Evolutionary conservation across 345 rosid genomes (phyloP).

Genomic region (Lepidium sativum): DNA sequence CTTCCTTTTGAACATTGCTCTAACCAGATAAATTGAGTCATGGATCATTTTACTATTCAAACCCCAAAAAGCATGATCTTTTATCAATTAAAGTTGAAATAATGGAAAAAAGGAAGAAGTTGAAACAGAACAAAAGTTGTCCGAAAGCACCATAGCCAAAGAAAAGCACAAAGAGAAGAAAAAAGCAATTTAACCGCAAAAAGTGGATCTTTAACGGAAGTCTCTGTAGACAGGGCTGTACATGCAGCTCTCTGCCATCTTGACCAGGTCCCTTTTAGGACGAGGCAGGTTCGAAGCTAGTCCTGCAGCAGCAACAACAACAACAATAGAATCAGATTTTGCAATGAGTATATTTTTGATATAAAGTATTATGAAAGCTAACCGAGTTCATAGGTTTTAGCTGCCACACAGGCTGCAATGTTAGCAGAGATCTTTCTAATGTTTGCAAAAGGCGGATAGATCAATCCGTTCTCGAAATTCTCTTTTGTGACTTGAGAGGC

Average conservation of each 20-base stretch:
- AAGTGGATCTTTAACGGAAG: slow-evolving; percentile 49
- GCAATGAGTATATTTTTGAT: background rate
- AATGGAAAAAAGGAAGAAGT: background rate
- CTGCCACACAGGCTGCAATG: slow-evolving; percentile 86
- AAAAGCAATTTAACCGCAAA: background rate
- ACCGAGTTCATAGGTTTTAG: slow-evolving; percentile 89
- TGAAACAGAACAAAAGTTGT: background rate
- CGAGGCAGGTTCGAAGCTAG: slow-evolving; percentile 86
- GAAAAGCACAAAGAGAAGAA: background rate
- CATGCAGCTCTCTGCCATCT: slow-evolving; percentile 94
- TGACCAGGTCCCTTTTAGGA: slow-evolving; percentile 57
- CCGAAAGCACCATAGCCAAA: background rate
- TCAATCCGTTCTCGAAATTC: slow-evolving; percentile 57
- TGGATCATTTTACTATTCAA: background rate
- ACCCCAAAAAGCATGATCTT: background rate
- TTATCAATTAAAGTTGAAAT: background rate
- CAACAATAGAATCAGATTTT: background rate
- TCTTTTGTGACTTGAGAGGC: slow-evolving; percentile 67
- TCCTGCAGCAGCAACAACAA: slow-evolving; percentile 33
- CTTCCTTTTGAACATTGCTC: background rate
- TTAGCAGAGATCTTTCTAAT: slow-evolving; percentile 87
- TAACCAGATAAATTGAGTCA: background rate
- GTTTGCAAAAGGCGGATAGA: slow-evolving; percentile 82
- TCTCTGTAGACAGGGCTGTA: slow-evolving; percentile 73
- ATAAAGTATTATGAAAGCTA: slow-evolving; percentile 17